These are phyloP conservation scores for Sicyos edulis DNA, from an alignment of 306 rosid species.

Conservation along the genomic window DNA sequence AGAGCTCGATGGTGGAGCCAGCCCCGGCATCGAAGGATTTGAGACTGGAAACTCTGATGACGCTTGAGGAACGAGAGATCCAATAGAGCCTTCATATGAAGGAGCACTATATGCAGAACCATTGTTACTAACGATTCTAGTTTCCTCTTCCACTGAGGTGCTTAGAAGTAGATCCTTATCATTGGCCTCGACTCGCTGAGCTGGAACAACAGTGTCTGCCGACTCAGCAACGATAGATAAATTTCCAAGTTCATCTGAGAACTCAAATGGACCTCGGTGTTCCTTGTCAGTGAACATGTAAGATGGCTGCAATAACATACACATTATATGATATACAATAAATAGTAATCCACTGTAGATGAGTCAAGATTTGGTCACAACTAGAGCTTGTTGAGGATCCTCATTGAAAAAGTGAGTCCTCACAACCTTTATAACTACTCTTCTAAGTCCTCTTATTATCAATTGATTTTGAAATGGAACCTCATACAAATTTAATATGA, in stretches of 20 bases:
- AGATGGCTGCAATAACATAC: conserved; percentile 71
- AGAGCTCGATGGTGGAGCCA: conserved; percentile 50
- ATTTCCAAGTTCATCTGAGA: conserved; percentile 86
- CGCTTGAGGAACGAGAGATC: conserved; percentile 37
- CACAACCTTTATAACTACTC: too few relatives aligned
- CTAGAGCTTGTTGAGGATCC: not conserved
- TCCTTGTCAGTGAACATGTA: conserved; percentile 97
- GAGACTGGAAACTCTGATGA: conserved; percentile 47
- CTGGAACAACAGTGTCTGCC: conserved; percentile 68
- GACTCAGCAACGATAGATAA: conserved; percentile 63
- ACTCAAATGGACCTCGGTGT: conserved; percentile 86
- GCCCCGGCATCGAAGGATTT: conserved; percentile 34
- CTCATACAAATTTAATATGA: too few relatives aligned
- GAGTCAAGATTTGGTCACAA: not conserved
- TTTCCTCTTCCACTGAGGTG: conserved; percentile 80
- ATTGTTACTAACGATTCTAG: conserved; percentile 46
- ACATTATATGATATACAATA: conserved; percentile 8
- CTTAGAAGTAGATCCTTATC: conserved; percentile 93
- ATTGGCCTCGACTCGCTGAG: conserved; percentile 78
- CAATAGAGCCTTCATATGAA: conserved; percentile 48
- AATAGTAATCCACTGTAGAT: not conserved
- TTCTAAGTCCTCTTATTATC: too few relatives aligned
- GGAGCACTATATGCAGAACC: conserved; percentile 86
- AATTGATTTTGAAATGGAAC: too few relatives aligned
- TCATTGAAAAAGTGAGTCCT: too few relatives aligned